A percentile compares a stretch with the other conserved stretches of the same genome.
Conservation (phyloP, 345 rosid species). For the Moricandia arvensis region DNA sequence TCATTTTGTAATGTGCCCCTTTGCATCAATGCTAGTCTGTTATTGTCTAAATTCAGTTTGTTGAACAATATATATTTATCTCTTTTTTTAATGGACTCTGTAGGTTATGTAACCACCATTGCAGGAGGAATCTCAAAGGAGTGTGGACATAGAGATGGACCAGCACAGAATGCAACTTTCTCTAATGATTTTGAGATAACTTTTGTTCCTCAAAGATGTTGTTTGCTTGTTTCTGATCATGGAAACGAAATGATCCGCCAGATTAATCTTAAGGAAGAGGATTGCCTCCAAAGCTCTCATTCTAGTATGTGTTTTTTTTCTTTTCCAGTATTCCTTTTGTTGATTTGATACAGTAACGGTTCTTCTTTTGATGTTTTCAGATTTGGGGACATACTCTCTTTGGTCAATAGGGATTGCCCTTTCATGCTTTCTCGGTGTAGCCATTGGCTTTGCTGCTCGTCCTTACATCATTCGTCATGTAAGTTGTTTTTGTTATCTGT, state of each 20-base stretch:
- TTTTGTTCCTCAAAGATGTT: conserved; percentile 52
- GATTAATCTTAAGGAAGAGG: conserved; percentile 61
- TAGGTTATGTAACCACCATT: conserved; percentile 60
- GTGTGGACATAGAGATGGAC: conserved; percentile 55
- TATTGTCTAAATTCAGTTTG: too few species aligned
- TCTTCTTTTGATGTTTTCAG: conserved; percentile 27
- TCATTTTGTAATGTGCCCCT: not conserved
- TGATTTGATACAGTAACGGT: not conserved
- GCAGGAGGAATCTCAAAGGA: conserved; percentile 51
- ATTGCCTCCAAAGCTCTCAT: conserved; percentile 50
- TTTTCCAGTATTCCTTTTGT: not conserved
- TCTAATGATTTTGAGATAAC: conserved; percentile 56
- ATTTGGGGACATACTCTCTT: conserved; percentile 30
- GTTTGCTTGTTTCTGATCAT: conserved; percentile 62
- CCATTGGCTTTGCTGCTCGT: conserved; percentile 29
- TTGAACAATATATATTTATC: not conserved
- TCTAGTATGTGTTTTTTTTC: conserved; percentile 35
- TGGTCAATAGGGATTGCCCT: conserved; percentile 35
- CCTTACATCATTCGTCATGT: conserved; percentile 45
- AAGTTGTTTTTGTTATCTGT: conserved; percentile 26
- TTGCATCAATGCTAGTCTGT: not conserved
- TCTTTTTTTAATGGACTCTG: not conserved
- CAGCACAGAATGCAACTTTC: conserved; percentile 70
- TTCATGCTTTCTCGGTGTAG: conserved; percentile 35
- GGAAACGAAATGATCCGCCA: conserved; percentile 58